Percentiles rank a stretch among this genome's conserved stretches.
Evolutionary conservation across 495 filamentous ascomycete species (phyloP).

Genomic region (Aspergillus panamensis): DNA sequence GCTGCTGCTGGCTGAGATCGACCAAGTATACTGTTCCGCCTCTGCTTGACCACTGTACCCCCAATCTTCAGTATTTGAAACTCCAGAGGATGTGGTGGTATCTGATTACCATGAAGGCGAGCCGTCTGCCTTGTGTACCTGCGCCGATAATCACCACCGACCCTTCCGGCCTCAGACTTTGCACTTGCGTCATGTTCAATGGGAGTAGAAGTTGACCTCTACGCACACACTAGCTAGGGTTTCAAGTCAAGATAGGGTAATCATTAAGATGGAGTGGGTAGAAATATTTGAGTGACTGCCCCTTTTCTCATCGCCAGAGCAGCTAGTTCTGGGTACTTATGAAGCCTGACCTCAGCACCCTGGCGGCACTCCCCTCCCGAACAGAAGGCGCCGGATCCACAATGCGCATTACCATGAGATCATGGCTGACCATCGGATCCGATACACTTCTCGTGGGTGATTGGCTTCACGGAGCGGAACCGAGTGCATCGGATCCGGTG

Average conservation of each 20-base stretch:
- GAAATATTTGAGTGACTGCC: too few species aligned
- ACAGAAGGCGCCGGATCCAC: background rate
- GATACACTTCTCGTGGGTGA: background rate
- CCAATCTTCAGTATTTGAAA: background rate
- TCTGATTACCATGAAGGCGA: conserved; percentile 38
- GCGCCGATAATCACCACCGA: conserved; percentile 29
- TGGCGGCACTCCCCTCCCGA: background rate
- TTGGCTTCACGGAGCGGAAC: background rate
- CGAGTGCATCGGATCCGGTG: background rate
- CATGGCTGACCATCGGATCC: background rate
- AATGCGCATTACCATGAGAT: background rate
- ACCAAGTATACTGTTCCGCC: conserved; percentile 26
- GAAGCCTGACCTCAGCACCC: background rate
- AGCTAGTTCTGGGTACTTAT: background rate
- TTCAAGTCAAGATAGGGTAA: too few species aligned
- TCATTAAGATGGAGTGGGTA: too few species aligned
- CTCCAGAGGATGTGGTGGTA: background rate
- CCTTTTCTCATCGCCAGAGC: background rate
- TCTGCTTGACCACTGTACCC: conserved; percentile 33
- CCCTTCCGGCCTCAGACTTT: background rate
- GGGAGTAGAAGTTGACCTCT: too few species aligned
- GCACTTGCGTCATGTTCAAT: background rate
- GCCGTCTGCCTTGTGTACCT: conserved; percentile 36
- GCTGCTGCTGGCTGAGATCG: background rate
- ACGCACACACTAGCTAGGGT: too few species aligned